Percentiles rank a stretch among this genome's conserved stretches.
These are phyloP conservation scores for Kodamaea suecica DNA, from an alignment of 1,139 yeast genomes.

Conservation along the genomic window DNA sequence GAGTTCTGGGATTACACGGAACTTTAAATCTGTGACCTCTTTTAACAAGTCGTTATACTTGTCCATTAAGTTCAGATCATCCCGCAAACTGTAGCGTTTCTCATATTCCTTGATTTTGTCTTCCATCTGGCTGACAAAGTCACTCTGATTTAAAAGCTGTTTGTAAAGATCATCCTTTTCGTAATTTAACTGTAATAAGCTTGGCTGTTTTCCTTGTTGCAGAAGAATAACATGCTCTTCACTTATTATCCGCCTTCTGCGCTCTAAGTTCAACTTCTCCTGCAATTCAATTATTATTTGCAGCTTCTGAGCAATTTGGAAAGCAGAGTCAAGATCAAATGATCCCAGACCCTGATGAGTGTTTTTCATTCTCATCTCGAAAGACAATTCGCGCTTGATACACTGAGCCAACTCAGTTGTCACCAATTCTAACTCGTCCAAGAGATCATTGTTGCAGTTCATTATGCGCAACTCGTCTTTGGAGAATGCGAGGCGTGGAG, in stretches of 20 bases:
- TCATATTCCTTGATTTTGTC: constrained; percentile 39
- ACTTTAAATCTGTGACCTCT: constrained; percentile 44
- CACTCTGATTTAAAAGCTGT: constrained; percentile 47
- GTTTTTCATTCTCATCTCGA: constrained; percentile 47
- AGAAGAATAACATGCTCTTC: constrained; percentile 63
- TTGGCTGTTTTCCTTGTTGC: constrained; percentile 55
- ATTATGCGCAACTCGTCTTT: constrained; percentile 62
- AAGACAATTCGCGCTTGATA: constrained; percentile 58
- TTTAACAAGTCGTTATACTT: constrained; percentile 39
- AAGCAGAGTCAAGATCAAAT: neutral
- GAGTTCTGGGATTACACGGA: constrained; percentile 40
- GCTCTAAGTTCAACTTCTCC: constrained; percentile 58
- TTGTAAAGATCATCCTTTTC: constrained; percentile 53
- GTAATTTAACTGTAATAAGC: constrained; percentile 53
- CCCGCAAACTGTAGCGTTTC: constrained; percentile 15
- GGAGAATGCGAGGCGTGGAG: constrained; percentile 33
- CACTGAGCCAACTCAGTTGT: constrained; percentile 72
- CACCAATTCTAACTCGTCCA: constrained; percentile 63
- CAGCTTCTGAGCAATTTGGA: constrained; percentile 33
- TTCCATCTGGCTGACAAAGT: constrained; percentile 41
- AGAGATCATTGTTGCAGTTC: constrained; percentile 54
- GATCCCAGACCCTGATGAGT: neutral
- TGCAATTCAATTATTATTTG: constrained; percentile 42
- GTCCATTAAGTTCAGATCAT: constrained; percentile 26
- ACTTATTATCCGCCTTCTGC: constrained; percentile 61